Conservation (phyloP, 164 flowering plant genomes). For the Stephania yunnanensis region DNA sequence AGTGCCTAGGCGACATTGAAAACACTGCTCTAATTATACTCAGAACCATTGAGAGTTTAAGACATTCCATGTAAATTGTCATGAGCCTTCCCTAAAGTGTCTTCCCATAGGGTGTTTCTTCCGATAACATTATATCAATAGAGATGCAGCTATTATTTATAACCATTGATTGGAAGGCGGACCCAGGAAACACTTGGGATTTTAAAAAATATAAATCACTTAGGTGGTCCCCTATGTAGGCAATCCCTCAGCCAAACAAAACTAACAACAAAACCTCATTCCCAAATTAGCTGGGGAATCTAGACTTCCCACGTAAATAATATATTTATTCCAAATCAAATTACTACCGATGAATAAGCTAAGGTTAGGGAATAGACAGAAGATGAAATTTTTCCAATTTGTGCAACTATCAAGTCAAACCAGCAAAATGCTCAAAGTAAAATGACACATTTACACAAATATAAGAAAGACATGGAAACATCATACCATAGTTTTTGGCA, state of each 20-base stretch:
- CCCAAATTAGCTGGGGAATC: too few species aligned
- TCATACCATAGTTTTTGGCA: slow-evolving; percentile 64
- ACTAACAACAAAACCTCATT: too few species aligned
- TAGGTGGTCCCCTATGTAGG: neutral
- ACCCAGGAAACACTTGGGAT: neutral
- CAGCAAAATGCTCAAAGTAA: neutral
- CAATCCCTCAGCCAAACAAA: neutral
- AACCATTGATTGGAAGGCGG: too few species aligned
- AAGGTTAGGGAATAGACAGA: neutral
- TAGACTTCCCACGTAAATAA: too few species aligned
- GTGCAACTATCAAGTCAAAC: neutral
- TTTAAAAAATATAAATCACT: neutral
- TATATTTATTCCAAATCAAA: neutral
- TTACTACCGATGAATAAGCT: neutral
- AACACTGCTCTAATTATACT: too few species aligned
- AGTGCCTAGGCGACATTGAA: too few species aligned
- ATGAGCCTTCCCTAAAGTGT: too few species aligned
- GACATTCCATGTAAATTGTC: too few species aligned
- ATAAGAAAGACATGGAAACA: neutral
- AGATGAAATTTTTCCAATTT: neutral
- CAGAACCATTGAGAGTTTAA: too few species aligned
- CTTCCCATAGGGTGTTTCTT: too few species aligned
- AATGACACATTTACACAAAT: neutral
- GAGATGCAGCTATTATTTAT: too few species aligned
- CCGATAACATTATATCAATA: too few species aligned